Conservation (phyloP, 805 yeast species). For the Barnettozyma siamensis region DNA sequence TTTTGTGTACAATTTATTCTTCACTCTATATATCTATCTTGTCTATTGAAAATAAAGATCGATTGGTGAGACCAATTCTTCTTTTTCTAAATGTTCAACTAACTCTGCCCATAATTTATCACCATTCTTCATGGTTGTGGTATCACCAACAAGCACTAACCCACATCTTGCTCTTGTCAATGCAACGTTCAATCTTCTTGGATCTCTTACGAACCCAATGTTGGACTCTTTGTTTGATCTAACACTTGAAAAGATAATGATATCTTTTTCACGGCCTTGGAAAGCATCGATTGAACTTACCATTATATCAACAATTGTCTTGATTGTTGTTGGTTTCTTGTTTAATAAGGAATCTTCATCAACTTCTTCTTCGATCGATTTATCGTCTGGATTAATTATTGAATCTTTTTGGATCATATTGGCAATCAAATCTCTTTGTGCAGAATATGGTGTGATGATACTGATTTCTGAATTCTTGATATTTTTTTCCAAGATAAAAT, state of each 20-base stretch:
- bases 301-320: conserved; percentile 38
- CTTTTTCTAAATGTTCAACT: conserved; percentile 4
- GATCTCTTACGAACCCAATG: conserved; percentile 58
- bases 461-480: conserved; percentile 50
- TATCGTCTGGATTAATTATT: conserved; percentile 48
- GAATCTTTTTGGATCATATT: conserved; percentile 41
- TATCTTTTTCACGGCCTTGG: conserved; percentile 82
- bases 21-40: too few relatives aligned
- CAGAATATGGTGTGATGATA: conserved; percentile 70
- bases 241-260: conserved; percentile 70
- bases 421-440: conserved; percentile 63
- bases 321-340: conserved; percentile 18
- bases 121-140: conserved; percentile 6
- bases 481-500: conserved; percentile 48
- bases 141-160: conserved; percentile 7
- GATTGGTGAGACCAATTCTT: neutral
- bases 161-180: conserved; percentile 25
- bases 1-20: too few relatives aligned
- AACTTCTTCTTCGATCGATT: conserved; percentile 42
- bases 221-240: conserved; percentile 47
- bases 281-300: conserved; percentile 74
- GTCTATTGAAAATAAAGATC: conserved; percentile 4
- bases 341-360: conserved; percentile 43
- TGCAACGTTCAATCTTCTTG: conserved; percentile 62
- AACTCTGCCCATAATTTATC: conserved; percentile 10